A percentile compares a stretch with the other conserved stretches of the same genome.
Evolutionary conservation across 176 grass and related monocot species (phyloP).

Genomic region (Oryza longistaminata): DNA sequence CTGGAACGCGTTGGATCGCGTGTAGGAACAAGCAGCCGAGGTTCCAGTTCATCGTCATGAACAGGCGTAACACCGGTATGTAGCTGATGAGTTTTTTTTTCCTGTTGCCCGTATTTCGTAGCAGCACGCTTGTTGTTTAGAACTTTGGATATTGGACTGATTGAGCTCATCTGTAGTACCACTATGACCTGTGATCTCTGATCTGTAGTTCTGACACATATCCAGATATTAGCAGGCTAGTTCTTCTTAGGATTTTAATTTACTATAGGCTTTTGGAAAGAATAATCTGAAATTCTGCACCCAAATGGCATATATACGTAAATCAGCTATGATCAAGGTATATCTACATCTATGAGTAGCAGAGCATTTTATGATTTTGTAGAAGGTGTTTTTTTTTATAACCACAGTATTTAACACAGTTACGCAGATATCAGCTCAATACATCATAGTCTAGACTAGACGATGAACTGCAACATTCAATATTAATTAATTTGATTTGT

Average conservation of each 20-base stretch:
- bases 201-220: neutral
- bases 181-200: neutral
- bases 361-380: neutral
- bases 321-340: neutral
- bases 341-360: neutral
- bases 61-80: conserved; percentile 71
- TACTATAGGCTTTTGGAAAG: neutral
- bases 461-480: neutral
- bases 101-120: neutral
- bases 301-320: neutral
- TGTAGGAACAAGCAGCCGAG: conserved; percentile 71
- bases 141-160: neutral
- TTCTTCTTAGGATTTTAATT: neutral
- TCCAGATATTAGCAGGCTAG: neutral
- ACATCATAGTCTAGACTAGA: neutral
- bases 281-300: neutral
- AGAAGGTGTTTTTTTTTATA: neutral
- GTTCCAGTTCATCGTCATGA: conserved; percentile 94
- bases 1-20: conserved; percentile 20
- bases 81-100: neutral
- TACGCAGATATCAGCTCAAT: neutral
- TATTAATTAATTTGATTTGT: neutral
- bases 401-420: neutral
- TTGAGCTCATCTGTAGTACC: neutral
- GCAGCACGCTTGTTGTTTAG: neutral